phyloP scores from a whole-genome alignment of 208 protist genomes.

The Endotrypanum monterogeii region DNA sequence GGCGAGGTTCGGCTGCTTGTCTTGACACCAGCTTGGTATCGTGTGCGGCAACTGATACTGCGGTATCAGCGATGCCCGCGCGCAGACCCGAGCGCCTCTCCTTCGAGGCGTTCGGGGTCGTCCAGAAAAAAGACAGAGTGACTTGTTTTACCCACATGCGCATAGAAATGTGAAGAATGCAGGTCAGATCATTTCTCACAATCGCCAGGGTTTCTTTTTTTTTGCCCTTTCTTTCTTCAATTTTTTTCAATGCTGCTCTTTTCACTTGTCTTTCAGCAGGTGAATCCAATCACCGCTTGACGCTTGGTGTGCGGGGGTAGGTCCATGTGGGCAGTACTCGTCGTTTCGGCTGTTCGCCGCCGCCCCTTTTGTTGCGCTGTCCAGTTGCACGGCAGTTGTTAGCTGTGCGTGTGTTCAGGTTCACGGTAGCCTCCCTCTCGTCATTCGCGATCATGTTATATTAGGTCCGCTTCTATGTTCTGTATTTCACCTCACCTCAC shows the following conservation, averaged over 20 bases:
- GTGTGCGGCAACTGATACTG: constrained; percentile 1
- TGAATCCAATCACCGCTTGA: too few species aligned
- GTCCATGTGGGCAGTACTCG: too few species aligned
- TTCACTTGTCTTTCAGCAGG: too few species aligned
- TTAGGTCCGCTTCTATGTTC: neutral
- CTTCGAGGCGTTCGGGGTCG: neutral
- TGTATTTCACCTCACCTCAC: neutral
- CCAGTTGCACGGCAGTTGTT: too few species aligned
- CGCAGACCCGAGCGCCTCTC: neutral
- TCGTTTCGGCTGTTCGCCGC: too few species aligned
- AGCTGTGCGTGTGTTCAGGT: too few species aligned
- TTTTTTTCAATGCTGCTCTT: too few species aligned
- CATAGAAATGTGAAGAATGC: too few species aligned
- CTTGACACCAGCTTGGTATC: constrained; percentile 10
- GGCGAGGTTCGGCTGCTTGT: constrained; percentile 34
- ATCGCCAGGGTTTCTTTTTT: neutral
- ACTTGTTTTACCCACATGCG: neutral
- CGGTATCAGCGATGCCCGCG: neutral
- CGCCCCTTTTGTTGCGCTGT: too few species aligned
- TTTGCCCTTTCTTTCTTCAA: neutral
- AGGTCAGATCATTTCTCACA: neutral
- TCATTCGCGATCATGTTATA: too few species aligned
- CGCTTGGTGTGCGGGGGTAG: too few species aligned
- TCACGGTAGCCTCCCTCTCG: too few species aligned
- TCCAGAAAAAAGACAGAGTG: neutral